Base-by-base conservation (phyloP, 2,329 filamentous ascomycete genomes). In the Colletotrichum cordylinicola region DNA sequence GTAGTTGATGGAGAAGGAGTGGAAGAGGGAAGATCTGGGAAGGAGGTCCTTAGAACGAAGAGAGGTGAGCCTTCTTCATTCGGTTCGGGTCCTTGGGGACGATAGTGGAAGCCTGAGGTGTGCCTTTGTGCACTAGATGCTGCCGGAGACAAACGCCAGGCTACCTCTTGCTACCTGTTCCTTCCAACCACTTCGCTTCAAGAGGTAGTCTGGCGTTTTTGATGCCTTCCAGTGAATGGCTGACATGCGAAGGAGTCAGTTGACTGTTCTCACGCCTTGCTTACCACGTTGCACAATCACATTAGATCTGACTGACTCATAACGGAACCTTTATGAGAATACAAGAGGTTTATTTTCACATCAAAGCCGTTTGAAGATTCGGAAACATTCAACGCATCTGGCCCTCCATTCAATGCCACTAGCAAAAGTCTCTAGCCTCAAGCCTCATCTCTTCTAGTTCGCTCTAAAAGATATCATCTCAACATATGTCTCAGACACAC, bases 91-190 rank as follows among this genome's bases (percentile, higher is more conserved):
- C 18, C 39, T 43, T 1, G 2, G 39, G 39, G 39, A 43, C 5
- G 39, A 43, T 9, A 3, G 18, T 43, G 39, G 39, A 43, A 43
- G 39, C 18, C 18, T 43, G 39, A 43, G 16, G 16, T 43, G 3
- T 0, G 0, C 8, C n/a, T 43, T 43, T n/a, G 16, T 43, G 4
- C 4, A n/a, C 39, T 2, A 1, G 8, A 3, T 6, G 18, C 4
- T 43, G 39, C 0, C 0, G 4, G 0, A 2, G 0, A 12, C 16
- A 43, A 43, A 43, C 16, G 18, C 1, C 39, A 43, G 39, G 5
- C 18, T n/a, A 43, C 39, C 39, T 43, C 18, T 43, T 2, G 39
- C 39, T 43, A n/a, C 18, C 1, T n/a, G 8, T 43, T n/a, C 0
- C 4, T n/a, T 43, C 16, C 39, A 1, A 43, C 1, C 9, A 43